Evolutionary conservation across 192 early-diverging fungal genomes (phyloP).

Genomic region (Polychytrium aggregatum): DNA sequence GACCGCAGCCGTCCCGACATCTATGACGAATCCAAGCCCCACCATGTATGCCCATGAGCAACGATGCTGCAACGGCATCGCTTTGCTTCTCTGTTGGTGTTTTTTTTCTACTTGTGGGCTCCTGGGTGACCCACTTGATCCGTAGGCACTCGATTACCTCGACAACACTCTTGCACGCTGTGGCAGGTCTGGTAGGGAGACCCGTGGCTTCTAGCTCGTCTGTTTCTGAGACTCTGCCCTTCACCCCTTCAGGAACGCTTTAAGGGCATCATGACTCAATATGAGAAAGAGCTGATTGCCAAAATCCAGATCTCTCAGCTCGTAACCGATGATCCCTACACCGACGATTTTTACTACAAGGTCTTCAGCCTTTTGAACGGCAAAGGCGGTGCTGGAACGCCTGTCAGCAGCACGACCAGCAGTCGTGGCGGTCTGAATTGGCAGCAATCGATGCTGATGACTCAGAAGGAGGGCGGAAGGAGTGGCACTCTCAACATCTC

Average conservation of each 20-base stretch:
- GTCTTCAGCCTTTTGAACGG: constrained; percentile 49
- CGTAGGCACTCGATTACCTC: background rate
- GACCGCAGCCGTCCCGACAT: too few species aligned
- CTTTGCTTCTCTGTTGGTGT: too few species aligned
- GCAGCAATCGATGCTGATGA: constrained; percentile 34
- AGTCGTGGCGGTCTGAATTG: constrained; percentile 23
- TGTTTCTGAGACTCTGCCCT: background rate
- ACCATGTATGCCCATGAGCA: too few species aligned
- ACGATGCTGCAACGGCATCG: too few species aligned
- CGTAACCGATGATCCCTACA: constrained; percentile 81
- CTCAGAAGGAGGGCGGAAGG: constrained; percentile 13
- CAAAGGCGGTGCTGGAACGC: background rate
- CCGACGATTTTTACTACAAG: constrained; percentile 95
- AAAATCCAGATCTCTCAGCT: constrained; percentile 92
- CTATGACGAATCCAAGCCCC: too few species aligned
- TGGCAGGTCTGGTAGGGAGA: too few species aligned
- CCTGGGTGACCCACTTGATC: too few species aligned
- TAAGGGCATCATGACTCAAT: constrained; percentile 81
- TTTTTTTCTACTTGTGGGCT: too few species aligned
- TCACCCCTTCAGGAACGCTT: constrained; percentile 55
- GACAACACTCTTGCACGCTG: background rate
- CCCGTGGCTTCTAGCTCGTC: too few species aligned
- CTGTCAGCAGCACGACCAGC: background rate
- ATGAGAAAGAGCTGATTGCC: constrained; percentile 90
- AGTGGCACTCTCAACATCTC: constrained; percentile 10